A percentile compares a stretch with the other conserved stretches of the same genome.
These are phyloP conservation scores for Penicillium chermesinum DNA, from an alignment of 495 filamentous ascomycete genomes.

Conservation along the genomic window DNA sequence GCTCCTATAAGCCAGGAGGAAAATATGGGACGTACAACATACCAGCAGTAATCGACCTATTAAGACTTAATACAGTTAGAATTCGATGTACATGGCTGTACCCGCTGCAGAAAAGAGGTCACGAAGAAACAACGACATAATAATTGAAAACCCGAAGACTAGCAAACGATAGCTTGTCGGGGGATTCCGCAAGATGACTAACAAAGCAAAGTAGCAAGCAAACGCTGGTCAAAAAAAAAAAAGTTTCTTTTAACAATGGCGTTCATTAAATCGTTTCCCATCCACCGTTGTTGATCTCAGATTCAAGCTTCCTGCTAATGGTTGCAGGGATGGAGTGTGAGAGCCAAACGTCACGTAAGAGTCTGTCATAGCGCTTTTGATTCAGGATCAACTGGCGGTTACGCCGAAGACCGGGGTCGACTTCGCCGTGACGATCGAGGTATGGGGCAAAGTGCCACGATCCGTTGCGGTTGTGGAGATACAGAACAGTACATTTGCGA, in stretches of 20 bases:
- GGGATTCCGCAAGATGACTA: background rate
- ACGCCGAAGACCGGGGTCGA: constrained; percentile 76
- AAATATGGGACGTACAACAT: too few species aligned
- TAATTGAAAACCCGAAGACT: background rate
- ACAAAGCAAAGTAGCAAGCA: background rate
- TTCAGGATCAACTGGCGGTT: constrained; percentile 84
- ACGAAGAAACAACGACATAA: background rate
- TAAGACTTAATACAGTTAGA: too few species aligned
- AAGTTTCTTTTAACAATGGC: constrained; percentile 1
- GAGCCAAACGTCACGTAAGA: constrained; percentile 83
- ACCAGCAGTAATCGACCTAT: too few species aligned
- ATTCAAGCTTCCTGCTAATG: constrained; percentile 84
- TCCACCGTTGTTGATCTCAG: constrained; percentile 91
- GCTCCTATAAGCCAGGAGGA: too few species aligned
- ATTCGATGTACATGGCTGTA: too few species aligned
- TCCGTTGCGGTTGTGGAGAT: constrained; percentile 73
- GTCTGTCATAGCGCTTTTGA: constrained; percentile 85
- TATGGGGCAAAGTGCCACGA: constrained; percentile 87
- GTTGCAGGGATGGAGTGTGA: constrained; percentile 80
- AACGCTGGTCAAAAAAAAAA: background rate
- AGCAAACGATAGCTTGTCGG: background rate
- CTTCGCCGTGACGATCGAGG: constrained; percentile 91
- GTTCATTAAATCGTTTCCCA: constrained; percentile 79
- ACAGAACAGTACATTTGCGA: constrained; percentile 85
- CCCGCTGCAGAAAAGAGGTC: too few species aligned